Conservation (phyloP, 2,329 filamentous ascomycete species). For the Trichoderma sp. region DNA sequence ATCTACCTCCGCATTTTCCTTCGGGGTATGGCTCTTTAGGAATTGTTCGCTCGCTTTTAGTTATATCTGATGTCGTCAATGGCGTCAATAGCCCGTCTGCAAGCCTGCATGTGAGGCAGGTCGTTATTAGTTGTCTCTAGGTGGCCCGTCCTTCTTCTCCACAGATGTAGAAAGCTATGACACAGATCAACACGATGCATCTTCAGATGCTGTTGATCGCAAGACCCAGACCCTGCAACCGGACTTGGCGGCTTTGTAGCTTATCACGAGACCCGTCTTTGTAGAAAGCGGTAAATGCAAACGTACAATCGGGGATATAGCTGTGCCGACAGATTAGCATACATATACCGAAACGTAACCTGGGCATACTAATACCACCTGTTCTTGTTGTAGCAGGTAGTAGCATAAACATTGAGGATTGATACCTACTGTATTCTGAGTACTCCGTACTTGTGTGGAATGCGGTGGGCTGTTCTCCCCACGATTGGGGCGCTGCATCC, state of each 20-base stretch:
- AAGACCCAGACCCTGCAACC: not conserved
- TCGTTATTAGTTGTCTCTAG: not conserved
- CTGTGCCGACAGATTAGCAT: not conserved
- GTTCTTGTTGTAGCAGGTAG: not conserved
- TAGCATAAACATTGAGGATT: not conserved
- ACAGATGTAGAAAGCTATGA: slow-evolving; percentile 11
- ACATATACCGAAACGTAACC: not conserved
- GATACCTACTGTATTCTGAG: not conserved
- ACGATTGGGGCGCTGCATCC: not conserved
- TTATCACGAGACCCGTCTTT: not conserved
- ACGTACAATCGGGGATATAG: not conserved
- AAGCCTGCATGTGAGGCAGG: not conserved
- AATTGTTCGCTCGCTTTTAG: not conserved
- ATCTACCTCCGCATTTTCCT: not conserved
- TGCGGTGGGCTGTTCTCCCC: not conserved
- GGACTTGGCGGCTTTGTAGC: not conserved
- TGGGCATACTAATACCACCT: not conserved
- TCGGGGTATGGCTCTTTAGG: not conserved
- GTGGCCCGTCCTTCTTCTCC: not conserved
- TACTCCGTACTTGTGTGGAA: not conserved
- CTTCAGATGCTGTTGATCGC: slow-evolving; percentile 12
- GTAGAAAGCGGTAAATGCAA: not conserved
- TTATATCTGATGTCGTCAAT: slow-evolving; percentile 5
- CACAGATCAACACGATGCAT: slow-evolving; percentile 2
- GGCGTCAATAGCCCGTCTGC: not conserved